A percentile compares a stretch with the other conserved stretches of the same genome.
These are phyloP conservation scores for Caryopteris hybrid DNA, from an alignment of 305 asterid genomes.

Conservation along the genomic window DNA sequence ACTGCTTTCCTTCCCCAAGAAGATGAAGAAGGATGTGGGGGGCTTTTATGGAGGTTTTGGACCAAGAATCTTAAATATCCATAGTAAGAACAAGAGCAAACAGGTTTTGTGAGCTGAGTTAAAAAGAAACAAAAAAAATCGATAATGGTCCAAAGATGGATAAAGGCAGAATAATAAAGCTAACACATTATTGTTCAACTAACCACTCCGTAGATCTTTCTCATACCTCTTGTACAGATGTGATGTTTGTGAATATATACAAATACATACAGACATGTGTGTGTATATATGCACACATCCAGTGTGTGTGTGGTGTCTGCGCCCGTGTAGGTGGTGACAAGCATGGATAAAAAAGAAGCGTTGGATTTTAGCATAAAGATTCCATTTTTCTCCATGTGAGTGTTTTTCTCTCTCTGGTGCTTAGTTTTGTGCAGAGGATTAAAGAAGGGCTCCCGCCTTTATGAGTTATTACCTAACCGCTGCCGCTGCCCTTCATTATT, in stretches of 20 bases:
- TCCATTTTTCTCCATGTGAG: slow-evolving; percentile 3
- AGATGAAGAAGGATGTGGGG: slow-evolving; percentile 13
- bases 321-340: background rate
- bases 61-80: slow-evolving; percentile 29
- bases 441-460: slow-evolving; percentile 28
- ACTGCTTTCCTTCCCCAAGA: slow-evolving; percentile 13
- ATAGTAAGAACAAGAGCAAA: slow-evolving; percentile 18
- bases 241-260: background rate
- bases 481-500: too few species aligned
- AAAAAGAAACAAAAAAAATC: slow-evolving; percentile 1
- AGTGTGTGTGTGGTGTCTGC: slow-evolving; percentile 9
- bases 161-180: slow-evolving; percentile 2
- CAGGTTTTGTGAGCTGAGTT: slow-evolving; percentile 15
- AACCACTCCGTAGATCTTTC: slow-evolving; percentile 5
- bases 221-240: background rate
- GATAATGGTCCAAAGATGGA: slow-evolving; percentile 15
- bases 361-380: background rate
- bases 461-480: background rate
- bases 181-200: slow-evolving; percentile 30
- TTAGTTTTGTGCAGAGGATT: slow-evolving; percentile 12
- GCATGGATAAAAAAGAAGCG: slow-evolving; percentile 14
- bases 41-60: slow-evolving; percentile 21
- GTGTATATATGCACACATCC: background rate
- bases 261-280: background rate
- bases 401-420: background rate